Base-by-base conservation (phyloP, 176 grass and related monocot species). In the Oropetium thomaeum region DNA sequence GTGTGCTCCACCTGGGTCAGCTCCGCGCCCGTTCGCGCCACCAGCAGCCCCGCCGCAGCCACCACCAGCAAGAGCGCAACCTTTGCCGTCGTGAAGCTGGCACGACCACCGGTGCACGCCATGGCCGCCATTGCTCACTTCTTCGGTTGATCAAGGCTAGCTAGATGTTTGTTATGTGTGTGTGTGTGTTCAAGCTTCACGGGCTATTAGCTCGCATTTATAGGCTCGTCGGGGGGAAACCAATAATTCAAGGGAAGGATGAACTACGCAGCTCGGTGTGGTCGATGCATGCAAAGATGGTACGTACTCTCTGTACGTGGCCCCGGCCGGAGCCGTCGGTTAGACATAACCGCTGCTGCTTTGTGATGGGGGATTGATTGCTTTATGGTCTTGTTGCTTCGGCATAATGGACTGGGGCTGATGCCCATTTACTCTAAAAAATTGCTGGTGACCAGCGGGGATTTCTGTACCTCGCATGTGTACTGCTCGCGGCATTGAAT, bases 1-100 rank as follows among this genome's bases (percentile, higher is more conserved):
- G 40, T 10, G 59, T 96, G 92, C 71, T 92, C 84, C 39, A 96
- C 41, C 62, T 73, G 48, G 12, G 73, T 43, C 28, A 96, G 73
- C 77, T 89, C 89, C 22, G 51, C 51, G 7, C n/a, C 51, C 0
- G 51, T 23, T 10, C 25, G 20, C 8, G n/a, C 51, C 0, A 54
- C 8, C 34, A 30, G 1, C 60, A 2, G 5, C 19, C 1, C 25
- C 11, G 8, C 57, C 27, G 20, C n/a, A n/a, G n/a, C 22, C 3
- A 26, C 7, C 4, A 51, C 6, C 8, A 86, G 31, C 43, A 16
- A 1, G 19, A 48, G 26, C 27, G 54, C 55, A 0, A 34, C 0
- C 35, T 4, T 15, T 14, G 58, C 66, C 76, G 79, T 76, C 7
- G 80, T 14, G 17, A 2, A 27, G 6, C 10, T 31, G 14, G 11